Percentiles rank a stretch among this genome's conserved stretches.
Evolutionary conservation across 1,284 basidiomycete genomes (phyloP).

Genomic region (Cryptococcus hybrid): DNA sequence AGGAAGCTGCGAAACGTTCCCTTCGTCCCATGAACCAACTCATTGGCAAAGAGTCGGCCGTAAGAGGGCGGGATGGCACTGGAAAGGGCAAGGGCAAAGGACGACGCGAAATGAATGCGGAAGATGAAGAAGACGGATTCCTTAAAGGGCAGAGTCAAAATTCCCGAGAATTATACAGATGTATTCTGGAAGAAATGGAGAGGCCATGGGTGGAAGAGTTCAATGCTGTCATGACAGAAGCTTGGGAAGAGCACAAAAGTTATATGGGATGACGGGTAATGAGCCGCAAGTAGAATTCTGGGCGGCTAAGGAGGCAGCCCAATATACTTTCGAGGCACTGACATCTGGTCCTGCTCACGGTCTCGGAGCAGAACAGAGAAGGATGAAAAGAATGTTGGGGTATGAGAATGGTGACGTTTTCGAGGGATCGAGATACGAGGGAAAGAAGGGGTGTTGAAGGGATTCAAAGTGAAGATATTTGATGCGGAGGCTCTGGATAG

Average conservation of each 20-base stretch:
- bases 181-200: constrained; percentile 63
- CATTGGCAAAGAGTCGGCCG: neutral
- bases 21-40: constrained; percentile 46
- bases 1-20: constrained; percentile 61
- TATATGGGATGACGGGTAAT: neutral
- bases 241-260: constrained; percentile 7
- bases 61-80: constrained; percentile 15
- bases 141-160: constrained; percentile 36
- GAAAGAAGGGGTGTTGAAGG: constrained; percentile 24
- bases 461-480: constrained; percentile 32
- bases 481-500: constrained; percentile 11
- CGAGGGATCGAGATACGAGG: constrained; percentile 41
- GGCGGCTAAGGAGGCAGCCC: constrained; percentile 70
- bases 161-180: constrained; percentile 39
- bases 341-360: constrained; percentile 31
- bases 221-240: constrained; percentile 42
- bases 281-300: constrained; percentile 58
- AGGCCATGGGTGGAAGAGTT: constrained; percentile 65
- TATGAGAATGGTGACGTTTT: constrained; percentile 43
- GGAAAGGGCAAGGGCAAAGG: constrained; percentile 55
- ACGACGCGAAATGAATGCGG: constrained; percentile 34
- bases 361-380: constrained; percentile 38
- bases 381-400: constrained; percentile 40
- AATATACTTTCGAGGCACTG: constrained; percentile 45
- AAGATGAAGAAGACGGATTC: constrained; percentile 17